phyloP scores from a whole-genome alignment of 768 basidiomycete genomes.

The Harrya chromipes region DNA sequence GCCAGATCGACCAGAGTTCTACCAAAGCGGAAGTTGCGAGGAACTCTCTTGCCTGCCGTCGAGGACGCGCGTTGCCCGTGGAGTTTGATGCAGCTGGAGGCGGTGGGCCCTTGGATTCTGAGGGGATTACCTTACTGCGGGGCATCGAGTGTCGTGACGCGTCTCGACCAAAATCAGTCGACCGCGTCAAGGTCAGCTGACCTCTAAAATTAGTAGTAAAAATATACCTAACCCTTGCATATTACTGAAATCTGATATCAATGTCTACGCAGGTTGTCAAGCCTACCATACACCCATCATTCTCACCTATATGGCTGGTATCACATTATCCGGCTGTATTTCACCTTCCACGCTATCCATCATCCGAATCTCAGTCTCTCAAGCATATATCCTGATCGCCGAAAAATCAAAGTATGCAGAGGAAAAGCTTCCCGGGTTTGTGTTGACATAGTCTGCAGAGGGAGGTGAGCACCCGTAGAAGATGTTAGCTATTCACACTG shows the following conservation, averaged over 20 bases:
- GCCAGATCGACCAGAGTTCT: slow-evolving; percentile 33
- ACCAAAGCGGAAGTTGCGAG: slow-evolving; percentile 11
- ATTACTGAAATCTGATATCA: too few species aligned
- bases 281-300: too few species aligned
- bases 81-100: not conserved
- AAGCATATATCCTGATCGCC: slow-evolving; percentile 52
- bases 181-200: slow-evolving; percentile 9
- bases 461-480: not conserved
- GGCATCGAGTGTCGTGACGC: slow-evolving; percentile 12
- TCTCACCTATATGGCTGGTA: slow-evolving; percentile 3
- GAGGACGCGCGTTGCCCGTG: slow-evolving; percentile 1
- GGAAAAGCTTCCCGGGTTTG: slow-evolving; percentile 60
- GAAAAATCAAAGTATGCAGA: slow-evolving; percentile 73
- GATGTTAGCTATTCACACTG: slow-evolving; percentile 21
- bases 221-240: too few species aligned
- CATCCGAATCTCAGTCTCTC: slow-evolving; percentile 9
- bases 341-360: not conserved
- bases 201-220: not conserved
- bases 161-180: not conserved
- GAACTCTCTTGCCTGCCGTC: slow-evolving; percentile 8
- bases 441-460: slow-evolving; percentile 35
- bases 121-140: slow-evolving; percentile 1
- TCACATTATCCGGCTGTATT: slow-evolving; percentile 4
- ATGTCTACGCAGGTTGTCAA: too few species aligned
- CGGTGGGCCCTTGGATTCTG: not conserved